Percentiles rank a stretch among this genome's conserved stretches.
Conservation (phyloP, 176 grass and related monocot genomes). For the Musa troglodytarum region DNA sequence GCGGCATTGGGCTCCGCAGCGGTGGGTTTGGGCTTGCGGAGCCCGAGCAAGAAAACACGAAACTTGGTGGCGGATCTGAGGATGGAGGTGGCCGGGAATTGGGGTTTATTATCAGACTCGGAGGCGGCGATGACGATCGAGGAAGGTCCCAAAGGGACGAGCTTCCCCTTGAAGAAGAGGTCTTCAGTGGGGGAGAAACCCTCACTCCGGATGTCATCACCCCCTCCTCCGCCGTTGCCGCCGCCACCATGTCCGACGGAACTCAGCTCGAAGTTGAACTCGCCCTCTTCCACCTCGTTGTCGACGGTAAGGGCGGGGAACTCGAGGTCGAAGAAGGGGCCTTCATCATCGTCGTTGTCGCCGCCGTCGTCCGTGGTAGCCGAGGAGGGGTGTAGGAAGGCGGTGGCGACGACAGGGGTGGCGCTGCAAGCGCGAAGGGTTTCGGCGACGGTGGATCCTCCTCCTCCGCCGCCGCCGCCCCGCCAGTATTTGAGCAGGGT, state of each 20-base stretch:
- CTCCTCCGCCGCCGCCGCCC: conserved; percentile 28
- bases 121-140: conserved; percentile 16
- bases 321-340: conserved; percentile 95
- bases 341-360: conserved; percentile 50
- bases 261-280: conserved; percentile 3
- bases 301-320: conserved; percentile 59
- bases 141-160: conserved; percentile 5
- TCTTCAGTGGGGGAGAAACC: conserved; percentile 25
- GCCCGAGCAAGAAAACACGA: conserved; percentile 59
- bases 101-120: conserved; percentile 4
- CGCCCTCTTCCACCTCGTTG: conserved; percentile 6
- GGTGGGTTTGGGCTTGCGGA: conserved; percentile 38
- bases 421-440: conserved; percentile 17
- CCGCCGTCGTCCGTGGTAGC: not conserved
- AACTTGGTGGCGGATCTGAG: conserved; percentile 64
- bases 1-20: not conserved
- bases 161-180: conserved; percentile 27
- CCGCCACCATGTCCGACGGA: too few relatives aligned
- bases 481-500: conserved; percentile 74
- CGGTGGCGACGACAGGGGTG: conserved; percentile 8
- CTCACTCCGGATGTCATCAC: conserved; percentile 1
- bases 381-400: conserved; percentile 1
- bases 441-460: conserved; percentile 13
- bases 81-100: conserved; percentile 29
- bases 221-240: too few relatives aligned